Base-by-base conservation (phyloP, 1,139 yeast genomes). In the Geotrichum carabidarum region DNA sequence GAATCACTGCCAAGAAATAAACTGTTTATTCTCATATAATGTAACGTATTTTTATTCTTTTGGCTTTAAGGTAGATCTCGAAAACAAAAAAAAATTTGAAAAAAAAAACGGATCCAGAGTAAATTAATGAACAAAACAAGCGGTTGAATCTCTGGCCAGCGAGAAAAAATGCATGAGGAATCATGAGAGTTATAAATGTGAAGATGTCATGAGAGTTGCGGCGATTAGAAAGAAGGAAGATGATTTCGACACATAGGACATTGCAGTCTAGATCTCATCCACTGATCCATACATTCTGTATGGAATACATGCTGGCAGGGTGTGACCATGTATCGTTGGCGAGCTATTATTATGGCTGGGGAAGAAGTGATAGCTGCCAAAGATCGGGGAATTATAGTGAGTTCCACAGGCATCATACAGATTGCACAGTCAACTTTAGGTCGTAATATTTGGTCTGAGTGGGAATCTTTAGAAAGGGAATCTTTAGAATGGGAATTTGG, bases 1-100 rank as follows among this genome's bases (percentile, higher is more conserved):
- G 96, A 89, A 83, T 93, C 81, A 84, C 96, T 77, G 93, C 97
- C 78, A 93, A 91, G 94, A 93, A 93, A 86, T 91, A 90, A 84
- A 73, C 58, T 32, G 49, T 46, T 37, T 48, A 43, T 17, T 36
- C 17, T 41, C 45, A 41, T 35, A 43, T 43, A 34, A 45, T 35
- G 27, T 35, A 34, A 45, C 48, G 48, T 44, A 45, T 27, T 45
- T 44, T 45, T 34, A 36, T 45, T 36, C 31, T 14, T 22, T 11
- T 34, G 41, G 38, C 34, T 34, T 11, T 17, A 45, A 15, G 41
- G 44, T 44, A 32, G 44, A 41, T 9, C 12, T 32, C 36, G 5
- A n/a, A 48, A 37, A 15, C 7, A 35, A 27, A n/a, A 18, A 9
- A 32, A 37, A 37, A n/a, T n/a, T 37, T 14, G 40, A 8, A n/a